Base-by-base conservation (phyloP, 2,329 filamentous ascomycete species). In the Didymellaceae sp. region DNA sequence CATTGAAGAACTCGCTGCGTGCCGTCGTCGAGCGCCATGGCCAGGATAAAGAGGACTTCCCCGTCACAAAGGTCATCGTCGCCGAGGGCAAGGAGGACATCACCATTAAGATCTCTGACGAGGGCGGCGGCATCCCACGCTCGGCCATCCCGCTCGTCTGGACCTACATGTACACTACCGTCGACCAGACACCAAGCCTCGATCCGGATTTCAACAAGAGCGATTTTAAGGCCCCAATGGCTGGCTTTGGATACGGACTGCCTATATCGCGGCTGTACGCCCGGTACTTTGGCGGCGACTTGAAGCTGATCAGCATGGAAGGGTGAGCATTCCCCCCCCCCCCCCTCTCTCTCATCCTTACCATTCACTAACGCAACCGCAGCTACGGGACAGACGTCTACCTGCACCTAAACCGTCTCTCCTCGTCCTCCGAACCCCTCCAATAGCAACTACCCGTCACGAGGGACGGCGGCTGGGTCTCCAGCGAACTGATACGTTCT, bases 121-220 rank as follows among this genome's bases (percentile, higher is more conserved):
- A 99, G 76, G 94, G 94, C 52, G 94, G 94, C 58, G 94, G 94
- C 55, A 97, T 99, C 44, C 91, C 94, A 0, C 82, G 94, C 66
- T 95, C 89, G 65, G 85, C 91, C 43, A 97, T 99, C 58, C 94
- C 94, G 5, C 82, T 99, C 11, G 94, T 97, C n/a, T 99, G 94
- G 94, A 99, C 94, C 10, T 99, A 99, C 74, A 99, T 97, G 94
- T 99, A 99, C 74, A 99, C 94, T 26, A 99, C 94, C 2, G 94
- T 99, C 58, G 94, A 97, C 74, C 86, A 92, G 63, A 97, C 94
- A 17, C 94, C 94, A 11, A 96, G 87, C 69, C 79, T 99, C 56
- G 94, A 99, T 70, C 94, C 94, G 0, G 93, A 97, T 72, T 99
- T 97, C 74, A 93, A 99, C 76, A 96, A 97, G 78, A 96, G 88